phyloP scores from a whole-genome alignment of 441 rosid species.

The Euphorbia celastroides region DNA sequence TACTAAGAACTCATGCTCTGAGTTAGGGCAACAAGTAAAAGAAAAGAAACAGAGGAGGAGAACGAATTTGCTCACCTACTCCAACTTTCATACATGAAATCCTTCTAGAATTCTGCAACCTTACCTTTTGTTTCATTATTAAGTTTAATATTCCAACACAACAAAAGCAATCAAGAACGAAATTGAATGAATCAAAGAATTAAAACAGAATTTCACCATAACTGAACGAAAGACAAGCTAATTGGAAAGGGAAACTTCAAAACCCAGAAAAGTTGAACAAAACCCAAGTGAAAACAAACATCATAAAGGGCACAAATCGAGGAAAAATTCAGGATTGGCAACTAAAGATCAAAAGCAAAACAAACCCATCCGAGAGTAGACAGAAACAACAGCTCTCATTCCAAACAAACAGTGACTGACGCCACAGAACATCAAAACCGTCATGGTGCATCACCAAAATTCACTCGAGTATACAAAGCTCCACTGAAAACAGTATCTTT shows the following conservation, averaged over 20 bases:
- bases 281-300: slow-evolving; percentile 23
- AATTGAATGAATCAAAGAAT: no score
- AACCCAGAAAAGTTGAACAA: slow-evolving; percentile 19
- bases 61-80: no score
- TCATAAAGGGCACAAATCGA: slow-evolving; percentile 13
- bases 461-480: slow-evolving; percentile 48
- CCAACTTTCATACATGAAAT: no score
- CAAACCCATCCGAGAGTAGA: slow-evolving; percentile 23
- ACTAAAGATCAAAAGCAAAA: slow-evolving; percentile 23
- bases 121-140: no score
- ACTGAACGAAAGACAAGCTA: neutral
- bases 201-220: no score
- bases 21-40: no score
- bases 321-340: slow-evolving; percentile 20
- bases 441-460: slow-evolving; percentile 39
- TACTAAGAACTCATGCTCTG: no score
- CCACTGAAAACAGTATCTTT: neutral
- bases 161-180: no score
- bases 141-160: no score
- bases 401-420: slow-evolving; percentile 40
- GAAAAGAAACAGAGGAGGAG: no score
- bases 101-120: no score
- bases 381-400: slow-evolving; percentile 25
- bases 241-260: slow-evolving; percentile 10
- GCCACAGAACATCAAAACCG: slow-evolving; percentile 47